Evolutionary conservation across 805 yeast genomes (phyloP), one percentile per base, ranked within the genome.

Genomic region (Candida nanaspora): DNA sequence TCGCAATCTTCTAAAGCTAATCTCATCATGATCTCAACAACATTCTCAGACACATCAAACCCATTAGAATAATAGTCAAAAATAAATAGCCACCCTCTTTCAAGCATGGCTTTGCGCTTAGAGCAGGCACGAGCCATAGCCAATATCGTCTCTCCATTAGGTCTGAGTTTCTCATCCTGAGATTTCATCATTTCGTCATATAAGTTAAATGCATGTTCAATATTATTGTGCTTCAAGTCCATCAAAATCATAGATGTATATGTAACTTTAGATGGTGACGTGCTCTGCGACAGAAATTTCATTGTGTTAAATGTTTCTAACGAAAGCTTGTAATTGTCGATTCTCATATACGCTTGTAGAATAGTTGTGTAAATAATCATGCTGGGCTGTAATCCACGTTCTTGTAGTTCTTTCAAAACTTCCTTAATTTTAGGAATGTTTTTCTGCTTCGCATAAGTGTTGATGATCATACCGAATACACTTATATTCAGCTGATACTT

Each of bases 1-100:
- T 89, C 96, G 0, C 95, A 93, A 52, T 88, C 88, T 43, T 69
- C 69, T 0, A 87, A 82, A n/a, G 93, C 77, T 36, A 91, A 61
- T 46, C 80, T 73, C 63, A 91, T 69, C 78, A 91, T 79, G 14
- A 78, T 70, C 46, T 80, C 83, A 48, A 80, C 68, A 0, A 83
- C 70, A 20, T 65, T 65, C 8, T 71, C 42, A 35, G 62, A 61
- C 18, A 63, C 48, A 2, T 51, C 37, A 52, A 42, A 48, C n/a
- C 69, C 59, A 21, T 48, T 43, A 14, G 72, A 68, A 49, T 78
- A 68, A 43, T 85, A 76, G 47, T 84, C 79, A 45, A 80, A 69
- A 41, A 89, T 75, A 49, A 76, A 82, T 40, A 75, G 73, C 97
- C 97, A 91, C 0, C 95, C 95, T 47, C 69, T 65, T 29, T 65